Percentiles rank a stretch among this genome's conserved stretches.
phyloP scores from a whole-genome alignment of 2,329 filamentous ascomycete genomes.

The Talaromyces sp. region DNA sequence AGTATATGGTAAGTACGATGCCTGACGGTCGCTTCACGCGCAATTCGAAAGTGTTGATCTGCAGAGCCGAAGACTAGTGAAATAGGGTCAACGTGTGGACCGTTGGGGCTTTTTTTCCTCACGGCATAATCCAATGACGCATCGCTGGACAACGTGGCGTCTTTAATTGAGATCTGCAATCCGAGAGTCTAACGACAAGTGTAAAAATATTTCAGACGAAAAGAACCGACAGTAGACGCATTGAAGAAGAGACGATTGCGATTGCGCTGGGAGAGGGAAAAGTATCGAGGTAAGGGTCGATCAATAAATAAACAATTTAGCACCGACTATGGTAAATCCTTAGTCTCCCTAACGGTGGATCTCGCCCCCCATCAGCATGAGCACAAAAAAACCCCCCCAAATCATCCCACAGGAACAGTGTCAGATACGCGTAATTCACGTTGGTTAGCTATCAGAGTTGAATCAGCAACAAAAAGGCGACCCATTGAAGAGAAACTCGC shows the following conservation, averaged over 20 bases:
- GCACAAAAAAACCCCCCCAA: background rate
- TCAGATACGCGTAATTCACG: background rate
- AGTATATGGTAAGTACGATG: background rate
- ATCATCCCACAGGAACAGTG: background rate
- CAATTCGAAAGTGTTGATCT: background rate
- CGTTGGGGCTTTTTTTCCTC: conserved; percentile 1
- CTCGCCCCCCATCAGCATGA: conserved; percentile 3
- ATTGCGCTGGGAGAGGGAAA: background rate
- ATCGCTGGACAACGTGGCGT: conserved; percentile 6
- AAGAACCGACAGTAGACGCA: background rate
- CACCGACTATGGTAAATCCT: background rate
- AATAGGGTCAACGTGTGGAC: conserved; percentile 8
- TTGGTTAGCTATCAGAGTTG: background rate
- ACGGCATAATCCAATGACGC: conserved; percentile 9
- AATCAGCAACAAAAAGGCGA: background rate
- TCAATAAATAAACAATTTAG: background rate
- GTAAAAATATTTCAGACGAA: background rate
- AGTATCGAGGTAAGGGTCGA: background rate
- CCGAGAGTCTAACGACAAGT: background rate
- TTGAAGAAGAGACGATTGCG: background rate
- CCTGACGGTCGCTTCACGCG: background rate
- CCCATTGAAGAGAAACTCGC: background rate
- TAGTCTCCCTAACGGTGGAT: background rate
- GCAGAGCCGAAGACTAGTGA: background rate
- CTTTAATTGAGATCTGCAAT: conserved; percentile 2